Evolutionary conservation across 1,284 basidiomycete genomes (phyloP).

Genomic region (Cryptococcus neoformans): DNA sequence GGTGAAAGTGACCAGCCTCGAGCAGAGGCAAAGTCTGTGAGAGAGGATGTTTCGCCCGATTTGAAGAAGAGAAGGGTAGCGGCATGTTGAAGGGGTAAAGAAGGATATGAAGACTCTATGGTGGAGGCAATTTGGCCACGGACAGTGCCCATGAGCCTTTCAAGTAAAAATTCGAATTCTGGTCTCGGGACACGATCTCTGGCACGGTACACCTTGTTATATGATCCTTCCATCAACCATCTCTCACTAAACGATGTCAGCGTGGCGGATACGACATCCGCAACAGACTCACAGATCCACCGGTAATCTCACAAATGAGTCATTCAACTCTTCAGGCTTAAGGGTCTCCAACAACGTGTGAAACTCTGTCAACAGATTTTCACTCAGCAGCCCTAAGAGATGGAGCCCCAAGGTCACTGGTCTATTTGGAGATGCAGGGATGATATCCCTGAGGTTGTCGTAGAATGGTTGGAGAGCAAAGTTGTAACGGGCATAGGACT

Average conservation of each 20-base stretch:
- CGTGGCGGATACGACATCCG: neutral
- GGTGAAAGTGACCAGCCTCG: slow-evolving; percentile 47
- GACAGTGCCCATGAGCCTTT: slow-evolving; percentile 47
- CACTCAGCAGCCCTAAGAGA: slow-evolving; percentile 88
- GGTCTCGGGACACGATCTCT: slow-evolving; percentile 64
- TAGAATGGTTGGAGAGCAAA: slow-evolving; percentile 91
- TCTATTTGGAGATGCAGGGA: slow-evolving; percentile 80
- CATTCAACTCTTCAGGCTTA: slow-evolving; percentile 59
- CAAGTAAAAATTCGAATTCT: slow-evolving; percentile 47
- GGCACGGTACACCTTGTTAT: slow-evolving; percentile 97
- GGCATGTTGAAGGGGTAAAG: slow-evolving; percentile 45
- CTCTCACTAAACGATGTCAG: slow-evolving; percentile 57
- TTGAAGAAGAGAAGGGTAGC: slow-evolving; percentile 48
- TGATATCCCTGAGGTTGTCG: slow-evolving; percentile 69
- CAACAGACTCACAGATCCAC: slow-evolving; percentile 61
- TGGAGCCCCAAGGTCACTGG: slow-evolving; percentile 88
- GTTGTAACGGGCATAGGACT: slow-evolving; percentile 93
- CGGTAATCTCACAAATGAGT: slow-evolving; percentile 77
- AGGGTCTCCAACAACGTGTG: slow-evolving; percentile 99
- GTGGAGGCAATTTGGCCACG: slow-evolving; percentile 49
- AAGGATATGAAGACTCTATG: slow-evolving; percentile 48
- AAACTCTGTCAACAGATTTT: slow-evolving; percentile 96
- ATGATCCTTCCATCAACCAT: slow-evolving; percentile 99
- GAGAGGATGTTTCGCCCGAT: slow-evolving; percentile 35
- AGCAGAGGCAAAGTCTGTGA: slow-evolving; percentile 40